phyloP scores from a whole-genome alignment of 192 early-diverging fungal genomes.

The Geosiphon pyriformis region DNA sequence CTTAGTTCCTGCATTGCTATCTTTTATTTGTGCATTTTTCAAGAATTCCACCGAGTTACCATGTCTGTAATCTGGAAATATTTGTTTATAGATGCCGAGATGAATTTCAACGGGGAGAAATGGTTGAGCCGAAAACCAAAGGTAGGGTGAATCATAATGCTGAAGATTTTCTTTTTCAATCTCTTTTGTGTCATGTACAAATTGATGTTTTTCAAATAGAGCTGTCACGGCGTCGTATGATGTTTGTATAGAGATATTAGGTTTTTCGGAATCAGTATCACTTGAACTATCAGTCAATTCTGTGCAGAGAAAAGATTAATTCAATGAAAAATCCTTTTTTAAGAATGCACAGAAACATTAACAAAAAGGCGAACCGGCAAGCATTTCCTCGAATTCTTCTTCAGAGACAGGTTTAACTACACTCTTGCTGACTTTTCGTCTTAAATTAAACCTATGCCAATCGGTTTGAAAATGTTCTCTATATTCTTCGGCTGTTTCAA shows the following conservation, averaged over 20 bases:
- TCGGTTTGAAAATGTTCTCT: conserved; percentile 45
- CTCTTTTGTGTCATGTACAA: conserved; percentile 19
- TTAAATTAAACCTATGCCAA: conserved; percentile 58
- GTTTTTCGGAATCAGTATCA: conserved; percentile 26
- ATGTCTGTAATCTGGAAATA: not conserved
- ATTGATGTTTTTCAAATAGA: conserved; percentile 9
- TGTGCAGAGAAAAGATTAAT: too few species aligned
- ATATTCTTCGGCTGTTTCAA: conserved; percentile 34
- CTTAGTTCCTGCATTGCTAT: conserved; percentile 15
- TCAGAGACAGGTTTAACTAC: conserved; percentile 35
- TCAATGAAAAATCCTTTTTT: too few species aligned
- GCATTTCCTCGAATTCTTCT: conserved; percentile 44
- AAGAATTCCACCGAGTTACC: not conserved
- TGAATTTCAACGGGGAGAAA: conserved; percentile 26
- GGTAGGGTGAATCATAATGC: conserved; percentile 4
- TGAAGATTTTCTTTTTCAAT: conserved; percentile 15
- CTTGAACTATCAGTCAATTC: conserved; percentile 22
- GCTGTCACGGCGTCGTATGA: not conserved
- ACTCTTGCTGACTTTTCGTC: conserved; percentile 31
- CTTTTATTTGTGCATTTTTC: not conserved
- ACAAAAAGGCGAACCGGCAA: conserved; percentile 34
- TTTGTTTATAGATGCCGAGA: conserved; percentile 14
- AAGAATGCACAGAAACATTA: too few species aligned
- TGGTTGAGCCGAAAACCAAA: conserved; percentile 25
- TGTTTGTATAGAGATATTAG: not conserved